Conservation (phyloP, 2,329 filamentous ascomycete genomes). For the Colletotrichum trifolii region DNA sequence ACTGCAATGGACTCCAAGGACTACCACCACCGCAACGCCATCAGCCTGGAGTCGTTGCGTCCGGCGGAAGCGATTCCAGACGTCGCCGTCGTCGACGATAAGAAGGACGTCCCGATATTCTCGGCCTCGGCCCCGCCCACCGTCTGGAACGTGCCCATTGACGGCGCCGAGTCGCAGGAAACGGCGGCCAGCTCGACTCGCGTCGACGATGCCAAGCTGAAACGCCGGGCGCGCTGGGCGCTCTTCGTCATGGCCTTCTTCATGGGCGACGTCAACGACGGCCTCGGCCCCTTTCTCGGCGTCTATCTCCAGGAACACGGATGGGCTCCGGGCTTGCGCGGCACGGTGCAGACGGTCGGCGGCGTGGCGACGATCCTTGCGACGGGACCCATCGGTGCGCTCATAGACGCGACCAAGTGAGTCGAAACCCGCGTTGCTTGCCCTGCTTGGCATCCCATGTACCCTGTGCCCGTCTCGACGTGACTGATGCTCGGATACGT, state of each 20-base stretch:
- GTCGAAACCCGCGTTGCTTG: not conserved
- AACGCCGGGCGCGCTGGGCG: constrained; percentile 22
- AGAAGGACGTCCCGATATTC: not conserved
- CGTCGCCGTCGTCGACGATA: constrained; percentile 3
- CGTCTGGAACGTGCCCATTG: not conserved
- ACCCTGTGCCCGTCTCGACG: not conserved
- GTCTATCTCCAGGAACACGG: constrained; percentile 31
- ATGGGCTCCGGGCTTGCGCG: constrained; percentile 28
- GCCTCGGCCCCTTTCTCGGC: constrained; percentile 25
- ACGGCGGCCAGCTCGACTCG: too few relatives aligned
- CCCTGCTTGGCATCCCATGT: not conserved
- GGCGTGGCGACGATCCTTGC: constrained; percentile 28
- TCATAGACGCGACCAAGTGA: constrained; percentile 32
- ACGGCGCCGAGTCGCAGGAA: not conserved
- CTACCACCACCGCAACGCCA: constrained; percentile 1
- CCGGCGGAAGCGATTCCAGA: not conserved
- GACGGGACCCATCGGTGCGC: constrained; percentile 24
- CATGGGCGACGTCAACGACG: constrained; percentile 31
- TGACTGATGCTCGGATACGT: not conserved
- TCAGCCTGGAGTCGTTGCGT: constrained; percentile 24
- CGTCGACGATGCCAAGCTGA: constrained; percentile 11
- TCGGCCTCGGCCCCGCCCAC: constrained; percentile 9
- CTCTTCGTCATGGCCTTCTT: constrained; percentile 29
- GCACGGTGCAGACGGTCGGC: constrained; percentile 18
- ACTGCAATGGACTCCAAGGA: constrained; percentile 25